A percentile compares a stretch with the other conserved stretches of the same genome.
phyloP scores from a whole-genome alignment of 805 yeast genomes.

The Lipomyces starkeyi region DNA sequence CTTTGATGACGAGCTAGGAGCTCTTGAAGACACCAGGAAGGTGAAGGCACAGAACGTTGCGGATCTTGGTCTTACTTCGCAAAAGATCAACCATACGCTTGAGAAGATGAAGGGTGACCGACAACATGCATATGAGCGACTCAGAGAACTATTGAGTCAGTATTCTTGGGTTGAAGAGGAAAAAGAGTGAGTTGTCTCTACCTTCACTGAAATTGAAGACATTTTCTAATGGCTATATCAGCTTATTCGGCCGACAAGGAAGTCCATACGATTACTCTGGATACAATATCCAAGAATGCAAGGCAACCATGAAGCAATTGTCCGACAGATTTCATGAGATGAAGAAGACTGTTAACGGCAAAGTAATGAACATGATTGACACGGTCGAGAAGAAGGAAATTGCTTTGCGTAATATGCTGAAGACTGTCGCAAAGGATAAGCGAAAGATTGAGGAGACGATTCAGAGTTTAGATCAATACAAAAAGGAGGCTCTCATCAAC shows the following conservation, averaged over 20 bases:
- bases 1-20: slow-evolving; percentile 76
- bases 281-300: slow-evolving; percentile 63
- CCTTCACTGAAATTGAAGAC: background rate
- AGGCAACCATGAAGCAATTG: slow-evolving; percentile 61
- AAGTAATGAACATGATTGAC: slow-evolving; percentile 90
- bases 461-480: slow-evolving; percentile 79
- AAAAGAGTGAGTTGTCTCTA: slow-evolving; percentile 46
- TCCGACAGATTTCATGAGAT: slow-evolving; percentile 66
- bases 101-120: slow-evolving; percentile 41
- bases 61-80: slow-evolving; percentile 41
- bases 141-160: slow-evolving; percentile 57
- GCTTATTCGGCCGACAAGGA: slow-evolving; percentile 45
- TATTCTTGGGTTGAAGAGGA: slow-evolving; percentile 78
- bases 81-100: slow-evolving; percentile 43
- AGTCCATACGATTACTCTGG: slow-evolving; percentile 45
- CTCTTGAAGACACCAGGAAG: slow-evolving; percentile 45
- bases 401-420: slow-evolving; percentile 76
- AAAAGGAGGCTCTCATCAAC: slow-evolving; percentile 76
- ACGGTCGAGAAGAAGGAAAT: slow-evolving; percentile 87
- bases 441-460: slow-evolving; percentile 88
- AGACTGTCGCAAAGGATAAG: slow-evolving; percentile 87
- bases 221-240: background rate
- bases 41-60: slow-evolving; percentile 41
- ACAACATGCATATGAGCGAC: slow-evolving; percentile 41
- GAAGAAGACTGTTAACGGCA: slow-evolving; percentile 81